Percentiles rank a stretch among this genome's conserved stretches.
Conservation (phyloP, 2,329 filamentous ascomycete species). For the Paecilomyces fulvus region DNA sequence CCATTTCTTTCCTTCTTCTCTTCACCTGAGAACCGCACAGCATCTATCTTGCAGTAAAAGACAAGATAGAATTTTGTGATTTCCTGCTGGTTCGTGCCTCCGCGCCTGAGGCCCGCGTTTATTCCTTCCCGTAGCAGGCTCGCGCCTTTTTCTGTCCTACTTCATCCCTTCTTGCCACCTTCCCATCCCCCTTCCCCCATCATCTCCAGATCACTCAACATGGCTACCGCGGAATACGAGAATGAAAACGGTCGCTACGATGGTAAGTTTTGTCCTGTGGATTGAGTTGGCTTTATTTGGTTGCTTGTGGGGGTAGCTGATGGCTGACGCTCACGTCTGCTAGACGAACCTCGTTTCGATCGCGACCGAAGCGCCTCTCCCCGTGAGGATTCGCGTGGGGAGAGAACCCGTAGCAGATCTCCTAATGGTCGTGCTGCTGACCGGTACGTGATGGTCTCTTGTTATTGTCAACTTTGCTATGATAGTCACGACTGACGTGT, state of each 20-base stretch:
- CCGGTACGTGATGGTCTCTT: slow-evolving; percentile 32
- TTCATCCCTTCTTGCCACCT: slow-evolving; percentile 6
- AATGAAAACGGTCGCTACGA: slow-evolving; percentile 58
- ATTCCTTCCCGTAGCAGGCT: neutral
- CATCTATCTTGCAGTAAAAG: neutral
- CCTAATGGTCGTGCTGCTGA: slow-evolving; percentile 49
- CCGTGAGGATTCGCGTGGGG: slow-evolving; percentile 46
- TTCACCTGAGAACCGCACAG: neutral
- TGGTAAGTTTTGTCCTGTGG: slow-evolving; percentile 40
- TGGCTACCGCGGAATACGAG: slow-evolving; percentile 55
- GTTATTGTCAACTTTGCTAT: neutral
- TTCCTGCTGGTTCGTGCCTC: slow-evolving; percentile 9
- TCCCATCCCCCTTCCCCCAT: neutral
- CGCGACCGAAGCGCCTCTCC: slow-evolving; percentile 61
- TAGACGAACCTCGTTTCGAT: slow-evolving; percentile 55
- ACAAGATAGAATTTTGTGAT: neutral
- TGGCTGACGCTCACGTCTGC: neutral
- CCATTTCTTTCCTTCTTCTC: slow-evolving; percentile 5
- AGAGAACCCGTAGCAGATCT: slow-evolving; percentile 56
- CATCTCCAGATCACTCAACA: slow-evolving; percentile 18
- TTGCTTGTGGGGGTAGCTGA: neutral
- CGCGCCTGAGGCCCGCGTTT: neutral
- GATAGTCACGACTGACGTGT: neutral
- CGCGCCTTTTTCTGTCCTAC: slow-evolving; percentile 15
- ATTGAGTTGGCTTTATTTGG: neutral